Evolutionary conservation across 768 basidiomycete genomes (phyloP).

Genomic region (Kwoniella mangroviensis): DNA sequence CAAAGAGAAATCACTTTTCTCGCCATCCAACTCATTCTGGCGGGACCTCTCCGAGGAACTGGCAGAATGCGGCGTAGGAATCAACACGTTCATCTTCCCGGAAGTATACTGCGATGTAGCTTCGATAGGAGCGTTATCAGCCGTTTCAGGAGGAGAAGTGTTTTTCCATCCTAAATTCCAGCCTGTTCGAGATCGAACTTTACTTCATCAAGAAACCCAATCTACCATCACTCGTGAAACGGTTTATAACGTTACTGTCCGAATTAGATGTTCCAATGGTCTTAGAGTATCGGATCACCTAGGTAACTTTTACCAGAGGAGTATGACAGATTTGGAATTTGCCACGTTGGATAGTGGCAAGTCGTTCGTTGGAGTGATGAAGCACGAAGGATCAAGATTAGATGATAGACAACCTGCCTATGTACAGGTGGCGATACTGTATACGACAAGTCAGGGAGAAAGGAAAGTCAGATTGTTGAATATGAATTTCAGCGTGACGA

Average conservation of each 20-base stretch:
- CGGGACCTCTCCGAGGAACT: slow-evolving; percentile 82
- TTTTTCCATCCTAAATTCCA: slow-evolving; percentile 93
- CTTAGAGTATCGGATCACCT: slow-evolving; percentile 47
- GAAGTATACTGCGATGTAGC: slow-evolving; percentile 81
- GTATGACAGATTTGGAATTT: slow-evolving; percentile 73
- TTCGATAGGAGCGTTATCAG: slow-evolving; percentile 76
- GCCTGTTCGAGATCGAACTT: slow-evolving; percentile 67
- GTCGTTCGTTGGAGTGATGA: slow-evolving; percentile 73
- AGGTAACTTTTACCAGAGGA: slow-evolving; percentile 59
- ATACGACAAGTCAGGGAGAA: slow-evolving; percentile 77
- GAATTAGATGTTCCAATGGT: slow-evolving; percentile 83
- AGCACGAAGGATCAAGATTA: slow-evolving; percentile 69
- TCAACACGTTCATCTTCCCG: slow-evolving; percentile 85
- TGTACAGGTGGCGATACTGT: slow-evolving; percentile 84
- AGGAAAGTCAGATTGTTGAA: slow-evolving; percentile 85
- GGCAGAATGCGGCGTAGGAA: slow-evolving; percentile 84
- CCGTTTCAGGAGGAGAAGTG: slow-evolving; percentile 82
- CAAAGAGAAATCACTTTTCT: slow-evolving; percentile 80
- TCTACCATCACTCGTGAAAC: slow-evolving; percentile 69
- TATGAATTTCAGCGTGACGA: slow-evolving; percentile 77
- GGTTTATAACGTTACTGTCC: slow-evolving; percentile 77
- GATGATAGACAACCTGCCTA: slow-evolving; percentile 74
- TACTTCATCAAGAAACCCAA: slow-evolving; percentile 75
- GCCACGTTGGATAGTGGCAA: slow-evolving; percentile 82
- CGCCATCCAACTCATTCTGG: slow-evolving; percentile 79